Conservation (phyloP, 176 grass and related monocot species). For the Ensete glaucum region DNA sequence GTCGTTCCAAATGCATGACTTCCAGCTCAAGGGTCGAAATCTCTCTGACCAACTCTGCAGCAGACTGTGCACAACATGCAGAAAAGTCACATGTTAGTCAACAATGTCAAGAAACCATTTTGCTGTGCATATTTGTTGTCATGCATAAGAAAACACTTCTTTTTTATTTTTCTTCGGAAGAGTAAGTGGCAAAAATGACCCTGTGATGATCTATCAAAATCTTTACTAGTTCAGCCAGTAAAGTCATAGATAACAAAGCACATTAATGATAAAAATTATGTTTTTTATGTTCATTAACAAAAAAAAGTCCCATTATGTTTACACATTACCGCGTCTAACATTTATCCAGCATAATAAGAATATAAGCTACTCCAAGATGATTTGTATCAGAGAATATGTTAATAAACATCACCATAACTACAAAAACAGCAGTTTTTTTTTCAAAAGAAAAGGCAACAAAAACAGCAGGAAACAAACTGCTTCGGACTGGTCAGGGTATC, state of each 20-base stretch:
- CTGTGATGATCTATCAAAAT: too few relatives aligned
- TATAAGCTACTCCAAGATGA: neutral
- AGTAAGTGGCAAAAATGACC: too few relatives aligned
- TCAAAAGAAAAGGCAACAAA: neutral
- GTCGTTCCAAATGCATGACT: conserved; percentile 16
- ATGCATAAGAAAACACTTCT: too few relatives aligned
- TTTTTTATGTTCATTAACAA: neutral
- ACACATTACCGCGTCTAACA: neutral
- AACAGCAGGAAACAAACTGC: too few relatives aligned
- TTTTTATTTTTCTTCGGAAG: too few relatives aligned
- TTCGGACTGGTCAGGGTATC: too few relatives aligned
- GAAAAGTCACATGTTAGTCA: neutral
- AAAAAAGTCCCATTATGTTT: neutral
- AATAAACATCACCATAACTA: neutral
- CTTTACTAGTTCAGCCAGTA: too few relatives aligned
- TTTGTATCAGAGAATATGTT: neutral
- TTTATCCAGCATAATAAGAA: neutral
- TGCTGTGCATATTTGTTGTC: neutral
- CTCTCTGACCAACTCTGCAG: conserved; percentile 8
- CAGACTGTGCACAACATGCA: neutral
- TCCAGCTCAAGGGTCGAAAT: conserved; percentile 16
- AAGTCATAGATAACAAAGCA: too few relatives aligned
- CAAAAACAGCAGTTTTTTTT: neutral
- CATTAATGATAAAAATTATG: too few relatives aligned
- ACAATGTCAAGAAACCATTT: neutral